Evolutionary conservation across 805 yeast genomes (phyloP).

Genomic region (Candida corydali): DNA sequence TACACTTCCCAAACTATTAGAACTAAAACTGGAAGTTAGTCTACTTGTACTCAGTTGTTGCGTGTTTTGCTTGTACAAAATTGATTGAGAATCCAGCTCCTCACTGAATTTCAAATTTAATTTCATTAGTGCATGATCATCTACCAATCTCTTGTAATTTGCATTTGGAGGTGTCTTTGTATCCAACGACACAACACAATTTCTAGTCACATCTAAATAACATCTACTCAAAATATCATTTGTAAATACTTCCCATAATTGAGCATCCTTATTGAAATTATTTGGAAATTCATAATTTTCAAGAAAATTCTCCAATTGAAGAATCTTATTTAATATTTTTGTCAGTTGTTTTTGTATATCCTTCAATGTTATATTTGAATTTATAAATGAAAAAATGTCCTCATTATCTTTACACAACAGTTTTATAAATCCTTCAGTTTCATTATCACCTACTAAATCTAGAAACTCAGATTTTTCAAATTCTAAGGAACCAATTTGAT

Average conservation of each 20-base stretch:
- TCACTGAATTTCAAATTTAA: conserved; percentile 30
- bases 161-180: conserved; percentile 13
- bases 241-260: conserved; percentile 34
- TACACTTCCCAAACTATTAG: conserved; percentile 17
- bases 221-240: conserved; percentile 22
- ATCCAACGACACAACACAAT: conserved; percentile 28
- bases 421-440: conserved; percentile 57
- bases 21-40: conserved; percentile 18
- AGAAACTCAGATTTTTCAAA: conserved; percentile 50
- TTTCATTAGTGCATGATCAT: conserved; percentile 24
- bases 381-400: conserved; percentile 36
- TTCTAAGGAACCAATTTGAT: conserved; percentile 45
- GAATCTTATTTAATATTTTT: conserved; percentile 27
- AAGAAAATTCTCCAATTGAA: conserved; percentile 24
- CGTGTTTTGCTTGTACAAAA: neutral
- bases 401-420: conserved; percentile 28
- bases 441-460: conserved; percentile 35
- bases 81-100: conserved; percentile 5
- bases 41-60: neutral
- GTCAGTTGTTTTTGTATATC: conserved; percentile 41
- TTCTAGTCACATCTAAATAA: conserved; percentile 27
- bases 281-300: conserved; percentile 30
- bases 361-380: conserved; percentile 37
- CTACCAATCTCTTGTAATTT: conserved; percentile 25
- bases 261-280: conserved; percentile 17